Evolutionary conservation across 78 protist species (phyloP).

Genomic region (Chrysochromulina tobinii): DNA sequence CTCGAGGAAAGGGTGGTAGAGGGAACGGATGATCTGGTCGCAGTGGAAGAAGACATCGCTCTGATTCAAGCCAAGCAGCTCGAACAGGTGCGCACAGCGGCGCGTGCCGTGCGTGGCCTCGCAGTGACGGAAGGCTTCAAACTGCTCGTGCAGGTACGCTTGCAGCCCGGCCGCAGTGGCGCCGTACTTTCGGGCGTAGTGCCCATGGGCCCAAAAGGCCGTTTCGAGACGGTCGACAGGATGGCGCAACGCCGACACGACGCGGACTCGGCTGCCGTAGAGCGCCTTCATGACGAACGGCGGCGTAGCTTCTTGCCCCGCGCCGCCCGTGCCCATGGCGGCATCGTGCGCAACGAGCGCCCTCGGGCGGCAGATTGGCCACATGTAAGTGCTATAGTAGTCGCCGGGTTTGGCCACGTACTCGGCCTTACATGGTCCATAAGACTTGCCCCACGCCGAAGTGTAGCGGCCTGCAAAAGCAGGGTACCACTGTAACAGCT

Average conservation of each 20-base stretch:
- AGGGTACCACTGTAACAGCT: background rate
- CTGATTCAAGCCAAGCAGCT: background rate
- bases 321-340: slow-evolving; percentile 24
- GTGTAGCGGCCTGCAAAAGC: background rate
- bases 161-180: background rate
- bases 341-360: slow-evolving; percentile 11
- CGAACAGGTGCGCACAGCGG: background rate
- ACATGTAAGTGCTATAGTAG: background rate
- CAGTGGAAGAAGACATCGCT: slow-evolving; percentile 14
- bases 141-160: background rate
- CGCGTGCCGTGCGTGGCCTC: background rate
- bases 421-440: background rate
- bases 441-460: background rate
- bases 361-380: background rate
- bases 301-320: slow-evolving; percentile 4
- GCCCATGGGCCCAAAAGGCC: background rate
- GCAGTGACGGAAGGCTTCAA: background rate
- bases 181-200: background rate
- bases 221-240: background rate
- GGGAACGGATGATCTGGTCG: slow-evolving; percentile 9
- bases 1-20: background rate
- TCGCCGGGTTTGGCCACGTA: background rate
- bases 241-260: background rate
- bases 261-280: background rate
- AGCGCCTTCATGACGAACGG: background rate